phyloP scores from a whole-genome alignment of 2,329 filamentous ascomycete species.

The Colletotrichum sp. region DNA sequence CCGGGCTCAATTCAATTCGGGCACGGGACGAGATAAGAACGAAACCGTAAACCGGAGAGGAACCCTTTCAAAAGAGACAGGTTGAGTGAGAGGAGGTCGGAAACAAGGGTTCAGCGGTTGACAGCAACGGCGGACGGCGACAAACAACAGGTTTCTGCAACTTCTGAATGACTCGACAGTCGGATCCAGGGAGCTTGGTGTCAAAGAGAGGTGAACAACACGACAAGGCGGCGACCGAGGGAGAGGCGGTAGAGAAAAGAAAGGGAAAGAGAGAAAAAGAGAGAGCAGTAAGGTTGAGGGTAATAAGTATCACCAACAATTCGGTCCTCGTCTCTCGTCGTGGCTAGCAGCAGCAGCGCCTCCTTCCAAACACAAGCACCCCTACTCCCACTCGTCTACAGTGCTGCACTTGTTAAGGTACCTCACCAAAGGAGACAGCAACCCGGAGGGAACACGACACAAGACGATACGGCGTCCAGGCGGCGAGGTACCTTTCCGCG shows the following conservation, averaged over 20 bases:
- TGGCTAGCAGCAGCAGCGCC: background rate
- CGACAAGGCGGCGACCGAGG: conserved; percentile 15
- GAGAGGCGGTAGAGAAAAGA: conserved; percentile 7
- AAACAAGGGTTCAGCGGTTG: background rate
- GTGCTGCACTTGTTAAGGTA: background rate
- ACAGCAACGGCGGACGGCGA: background rate
- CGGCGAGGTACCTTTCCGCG: background rate
- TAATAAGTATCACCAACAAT: conserved; percentile 9
- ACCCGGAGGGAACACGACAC: background rate
- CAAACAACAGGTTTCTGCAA: background rate
- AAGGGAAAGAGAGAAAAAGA: background rate
- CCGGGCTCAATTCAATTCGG: background rate
- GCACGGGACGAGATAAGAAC: background rate
- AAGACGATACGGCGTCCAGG: background rate
- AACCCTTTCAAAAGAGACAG: background rate
- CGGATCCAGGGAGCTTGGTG: background rate
- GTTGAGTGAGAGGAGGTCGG: background rate
- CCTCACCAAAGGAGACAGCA: background rate
- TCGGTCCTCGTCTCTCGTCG: background rate
- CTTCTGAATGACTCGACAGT: conserved; percentile 9
- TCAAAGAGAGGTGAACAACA: background rate
- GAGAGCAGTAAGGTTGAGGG: background rate
- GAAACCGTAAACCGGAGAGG: background rate
- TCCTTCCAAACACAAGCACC: background rate
- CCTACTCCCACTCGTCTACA: background rate